Base-by-base conservation (phyloP, 495 filamentous ascomycete species). In the Penicillium coffeae region DNA sequence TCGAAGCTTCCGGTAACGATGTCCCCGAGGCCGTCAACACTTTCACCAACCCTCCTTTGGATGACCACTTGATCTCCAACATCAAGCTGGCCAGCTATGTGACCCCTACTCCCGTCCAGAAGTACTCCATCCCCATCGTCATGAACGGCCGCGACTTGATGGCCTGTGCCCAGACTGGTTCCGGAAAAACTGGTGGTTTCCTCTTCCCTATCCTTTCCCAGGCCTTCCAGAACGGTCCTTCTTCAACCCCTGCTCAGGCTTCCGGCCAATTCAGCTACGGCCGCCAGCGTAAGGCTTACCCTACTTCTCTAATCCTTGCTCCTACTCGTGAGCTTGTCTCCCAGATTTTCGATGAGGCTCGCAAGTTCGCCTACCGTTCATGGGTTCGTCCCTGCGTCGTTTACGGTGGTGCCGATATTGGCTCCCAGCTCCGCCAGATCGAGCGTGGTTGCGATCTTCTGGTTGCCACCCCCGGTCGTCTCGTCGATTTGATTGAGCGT, bases 101-200 rank as follows among this genome's bases (percentile, higher is more conserved):
- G 57, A 84, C 87, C 42, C 93, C 93, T 18, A 97, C 92, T 3
- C 92, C 92, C 8, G 93, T 97, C 34, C 92, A 97, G 70, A 96
- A 96, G 68, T 96, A 96, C 74, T 96, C 91, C 13, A 93, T 97
- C 48, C 92, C 92, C 44, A 95, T 96, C 63, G 92, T 97, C 52
- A 95, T 95, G 86, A 81, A 80, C 56, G 93, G 93, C 47, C 88
- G 93, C 69, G 93, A 98, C 71, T 74, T 98, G 56, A 96, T 98
- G 93, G 94, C 93, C 67, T 97, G 93, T 75, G 93, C 93, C 52
- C 93, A 98, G 74, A 98, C 93, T 55, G 93, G 93, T 78, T 98
- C 92, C 57, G 93, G 93, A 75, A 98, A 98, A 82, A 98, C 93
- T 58, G 93, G 94, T 73, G 93, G 94, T 75, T 98, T 98, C 81